phyloP scores from a whole-genome alignment of 495 filamentous ascomycete genomes.

The Rhypophila decipiens region DNA sequence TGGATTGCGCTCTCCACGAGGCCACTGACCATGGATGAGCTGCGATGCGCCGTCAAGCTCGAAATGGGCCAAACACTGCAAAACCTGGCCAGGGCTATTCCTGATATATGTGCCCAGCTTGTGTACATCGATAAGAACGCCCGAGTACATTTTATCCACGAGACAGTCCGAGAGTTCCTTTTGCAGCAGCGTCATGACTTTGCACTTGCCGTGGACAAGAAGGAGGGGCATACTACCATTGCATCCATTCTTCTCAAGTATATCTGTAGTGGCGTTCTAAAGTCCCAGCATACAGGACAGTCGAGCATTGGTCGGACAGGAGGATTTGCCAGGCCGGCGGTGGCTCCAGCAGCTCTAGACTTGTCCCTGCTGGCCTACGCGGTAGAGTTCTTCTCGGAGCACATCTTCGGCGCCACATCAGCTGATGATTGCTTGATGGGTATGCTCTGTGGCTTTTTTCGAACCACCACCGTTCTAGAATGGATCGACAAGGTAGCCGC shows the following conservation, averaged over 20 bases:
- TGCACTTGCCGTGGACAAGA: conserved; percentile 9
- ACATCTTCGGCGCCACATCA: conserved; percentile 15
- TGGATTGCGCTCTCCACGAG: conserved; percentile 14
- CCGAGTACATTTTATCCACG: conserved; percentile 26
- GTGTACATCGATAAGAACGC: conserved; percentile 17
- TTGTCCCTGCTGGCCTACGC: conserved; percentile 22
- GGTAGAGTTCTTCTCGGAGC: conserved; percentile 20
- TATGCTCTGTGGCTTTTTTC: conserved; percentile 15
- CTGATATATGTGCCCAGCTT: conserved; percentile 23
- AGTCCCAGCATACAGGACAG: conserved; percentile 1
- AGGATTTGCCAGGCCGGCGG: conserved; percentile 4
- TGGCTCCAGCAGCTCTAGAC: conserved; percentile 1
- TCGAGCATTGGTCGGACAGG: neutral
- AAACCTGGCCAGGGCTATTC: conserved; percentile 17
- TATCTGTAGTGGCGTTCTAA: conserved; percentile 11
- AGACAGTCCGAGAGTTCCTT: conserved; percentile 30
- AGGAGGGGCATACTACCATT: conserved; percentile 16
- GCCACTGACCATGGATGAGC: conserved; percentile 13
- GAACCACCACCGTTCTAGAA: conserved; percentile 14
- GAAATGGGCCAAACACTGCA: conserved; percentile 19
- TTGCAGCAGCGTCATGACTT: conserved; percentile 5
- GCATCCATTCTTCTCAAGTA: conserved; percentile 16
- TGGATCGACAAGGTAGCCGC: conserved; percentile 27
- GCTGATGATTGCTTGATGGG: conserved; percentile 11
- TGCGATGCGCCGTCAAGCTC: conserved; percentile 13